Evolutionary conservation across 257 asterid genomes (phyloP), one percentile per base, ranked within the genome.

Genomic region (Oldenlandia corymbosa): DNA sequence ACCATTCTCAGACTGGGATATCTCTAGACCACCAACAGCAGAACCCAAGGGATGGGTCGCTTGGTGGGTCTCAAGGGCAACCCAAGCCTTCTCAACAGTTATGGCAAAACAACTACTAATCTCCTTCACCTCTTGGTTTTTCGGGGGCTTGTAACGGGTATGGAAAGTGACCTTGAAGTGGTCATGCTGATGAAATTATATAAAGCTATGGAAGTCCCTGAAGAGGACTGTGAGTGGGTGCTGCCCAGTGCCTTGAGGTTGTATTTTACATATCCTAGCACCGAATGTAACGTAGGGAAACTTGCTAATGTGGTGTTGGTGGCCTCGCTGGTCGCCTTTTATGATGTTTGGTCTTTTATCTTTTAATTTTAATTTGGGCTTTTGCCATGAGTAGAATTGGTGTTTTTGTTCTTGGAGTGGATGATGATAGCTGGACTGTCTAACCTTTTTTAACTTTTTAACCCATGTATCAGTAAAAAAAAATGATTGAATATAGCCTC

Each of bases 41-140:
- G 56, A 82, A 80, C 61, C 71, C 78, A 0, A 78, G 95, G 76
- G 96, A 89, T n/a, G 90, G 81, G 13, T 78, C 83, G 1, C 79
- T 77, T 3, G 80, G 78, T 21, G 78, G 87, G 30, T 71, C 88
- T 0, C 97, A 85, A 71, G 85, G 84, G 58, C 97, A 87, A 79
- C 90, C 85, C 9, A 84, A 87, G 73, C 99, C 75, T 60, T 81
- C 91, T 71, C 97, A 92, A 66, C 85, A 77, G 70, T 30, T 87
- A 23, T 89, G 96, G 97, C 97, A 84, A 78, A 85, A 78, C 76
- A 53, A 77, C 78, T 87, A 89, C 88, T 92, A 80, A 84, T 79
- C 75, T 50, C 45, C 46, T 46, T 34, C 68, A 47, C 79, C 79
- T 76, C 74, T 42, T 42, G 48, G 71, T 72, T 84, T 73, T 68